Base-by-base conservation (phyloP, 208 protist species). In the Trypanosoma mega region DNA sequence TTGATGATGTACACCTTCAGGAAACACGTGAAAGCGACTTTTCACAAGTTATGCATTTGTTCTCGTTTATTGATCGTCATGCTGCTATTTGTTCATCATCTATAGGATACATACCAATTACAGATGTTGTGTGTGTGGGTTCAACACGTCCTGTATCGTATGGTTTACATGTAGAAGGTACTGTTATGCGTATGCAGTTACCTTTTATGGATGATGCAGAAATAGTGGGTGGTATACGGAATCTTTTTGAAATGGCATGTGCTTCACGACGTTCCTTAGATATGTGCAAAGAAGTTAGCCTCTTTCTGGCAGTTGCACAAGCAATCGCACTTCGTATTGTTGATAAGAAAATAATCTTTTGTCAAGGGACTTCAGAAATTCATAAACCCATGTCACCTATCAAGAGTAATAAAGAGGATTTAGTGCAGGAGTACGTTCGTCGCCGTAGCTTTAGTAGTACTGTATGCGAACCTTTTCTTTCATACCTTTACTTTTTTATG, bases 1-100 rank as follows among this genome's bases (percentile, higher is more conserved):
- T 95, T 24, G 88, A 95, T 52, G 88, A 95, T 72, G 64, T 92
- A n/a, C 78, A 92, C 58, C 57, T 92, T 30, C 72, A 72, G 7
- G 74, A 59, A 16, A 21, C 39, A 21, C 31, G 62, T 12, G 61
- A 64, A 23, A 34, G 45, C 2, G 37, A 41, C 33, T 58, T 44
- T 30, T 74, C 79, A 8, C 49, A 78, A 16, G 76, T 73, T 7
- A 75, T 78, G 26, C 46, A 56, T 64, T 60, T 95, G 26, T 81
- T 92, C 33, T 73, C 77, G 7, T 91, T 85, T 61, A 87, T 82
- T 68, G 62, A 81, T 36, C 80, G 80, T 52, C 79, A 82, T 56
- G 48, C 55, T 11, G 80, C 80, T 6, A 75, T 95, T 43, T 85
- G 72, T 52, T 74, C 69, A 26, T 76, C 81, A 12, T 59, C 68